Base-by-base conservation (phyloP, 129 eudicot genomes). In the Flaveria bidentis region DNA sequence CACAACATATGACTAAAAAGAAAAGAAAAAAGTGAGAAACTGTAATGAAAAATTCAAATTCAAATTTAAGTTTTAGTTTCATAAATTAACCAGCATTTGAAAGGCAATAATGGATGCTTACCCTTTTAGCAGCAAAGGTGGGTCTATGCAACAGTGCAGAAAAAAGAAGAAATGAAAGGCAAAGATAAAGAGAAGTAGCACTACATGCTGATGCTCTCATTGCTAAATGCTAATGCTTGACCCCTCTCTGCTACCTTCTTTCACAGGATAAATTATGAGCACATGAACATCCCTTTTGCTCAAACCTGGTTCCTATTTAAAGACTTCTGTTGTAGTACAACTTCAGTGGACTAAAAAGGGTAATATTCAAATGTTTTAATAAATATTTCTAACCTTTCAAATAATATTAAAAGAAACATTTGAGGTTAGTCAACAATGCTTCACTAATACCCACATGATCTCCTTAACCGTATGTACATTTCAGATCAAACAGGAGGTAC, bases 1-100 rank as follows among this genome's bases (percentile, higher is more conserved):
- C 51, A 93, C 96, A 25, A 93, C 93, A 85, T 90, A 93, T 20
- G 92, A 86, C 92, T 86, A 63, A 47, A 75, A 70, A 33, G 20
- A 53, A 20, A 26, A 75, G 46, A 18, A 25, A 74, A 12, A 67
- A 51, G 6, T n/a, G 36, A 71, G 60, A 65, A 62, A 18, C 17
- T 69, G 11, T 5, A 36, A 47, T 44, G 4, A 77, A 47, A 14
- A 41, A 5, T 30, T 25, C 9, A 68, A 52, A 3, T 17, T 25
- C 67, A 51, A 66, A 71, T 45, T 45, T 1, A 20, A 55, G 15
- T 61, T 73, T 45, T 7, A 45, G 12, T 45, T 45, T 30, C 5
- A 25, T 28, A 44, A 26, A 20, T 36, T 36, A 36, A 36, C 41
- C 41, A 36, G 41, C 41, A 36, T 36, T 36, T 36, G 41, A 36